These are phyloP conservation scores for Naganishia friedmannii DNA, from an alignment of 768 basidiomycete species.

Conservation along the genomic window DNA sequence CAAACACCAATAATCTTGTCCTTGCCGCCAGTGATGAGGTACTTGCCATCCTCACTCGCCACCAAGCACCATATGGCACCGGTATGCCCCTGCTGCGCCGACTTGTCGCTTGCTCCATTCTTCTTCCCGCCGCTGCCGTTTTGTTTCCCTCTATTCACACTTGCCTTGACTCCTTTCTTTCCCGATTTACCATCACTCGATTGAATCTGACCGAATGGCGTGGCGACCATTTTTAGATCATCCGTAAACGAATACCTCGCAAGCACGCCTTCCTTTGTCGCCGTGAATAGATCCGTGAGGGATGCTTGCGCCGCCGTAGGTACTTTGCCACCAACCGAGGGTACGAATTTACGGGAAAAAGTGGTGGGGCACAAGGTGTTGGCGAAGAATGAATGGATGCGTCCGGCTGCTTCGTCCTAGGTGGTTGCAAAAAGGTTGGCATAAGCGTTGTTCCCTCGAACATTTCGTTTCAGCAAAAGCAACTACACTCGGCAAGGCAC, in stretches of 20 bases:
- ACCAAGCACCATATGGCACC: constrained; percentile 83
- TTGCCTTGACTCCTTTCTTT: background rate
- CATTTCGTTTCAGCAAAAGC: no score
- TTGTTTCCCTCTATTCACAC: constrained; percentile 55
- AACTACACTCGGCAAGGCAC: no score
- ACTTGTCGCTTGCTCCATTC: constrained; percentile 12
- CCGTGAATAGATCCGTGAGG: constrained; percentile 72
- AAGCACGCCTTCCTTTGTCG: constrained; percentile 87
- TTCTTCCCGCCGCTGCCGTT: constrained; percentile 15
- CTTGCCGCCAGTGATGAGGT: constrained; percentile 79
- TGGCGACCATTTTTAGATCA: constrained; percentile 41
- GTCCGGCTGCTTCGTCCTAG: constrained; percentile 38
- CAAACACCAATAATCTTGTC: constrained; percentile 81
- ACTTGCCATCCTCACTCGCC: constrained; percentile 76
- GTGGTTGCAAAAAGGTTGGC: background rate
- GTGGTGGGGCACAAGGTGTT: constrained; percentile 40
- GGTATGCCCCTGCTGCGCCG: constrained; percentile 60
- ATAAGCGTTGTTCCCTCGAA: no score
- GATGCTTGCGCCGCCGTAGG: constrained; percentile 79
- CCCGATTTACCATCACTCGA: constrained; percentile 52
- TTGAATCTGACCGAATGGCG: constrained; percentile 41
- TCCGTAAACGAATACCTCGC: constrained; percentile 53
- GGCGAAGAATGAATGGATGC: constrained; percentile 41
- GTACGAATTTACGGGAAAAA: constrained; percentile 56
- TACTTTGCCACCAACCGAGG: constrained; percentile 66